Conservation (phyloP, 352 stramenopile species). For the Phytophthora melonis region DNA sequence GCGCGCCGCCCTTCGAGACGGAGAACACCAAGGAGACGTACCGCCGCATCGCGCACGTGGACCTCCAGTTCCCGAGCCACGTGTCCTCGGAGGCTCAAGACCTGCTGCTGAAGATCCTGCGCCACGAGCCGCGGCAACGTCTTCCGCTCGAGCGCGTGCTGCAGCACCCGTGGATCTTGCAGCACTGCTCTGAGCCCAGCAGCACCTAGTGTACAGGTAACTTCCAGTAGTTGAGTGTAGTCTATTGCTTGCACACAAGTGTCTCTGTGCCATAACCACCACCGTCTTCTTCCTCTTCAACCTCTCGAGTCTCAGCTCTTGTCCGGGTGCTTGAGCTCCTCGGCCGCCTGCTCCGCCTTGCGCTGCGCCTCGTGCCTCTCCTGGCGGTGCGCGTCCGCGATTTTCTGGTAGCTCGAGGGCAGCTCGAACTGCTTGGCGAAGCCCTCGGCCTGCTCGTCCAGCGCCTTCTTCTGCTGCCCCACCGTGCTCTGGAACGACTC, state of each 20-base stretch:
- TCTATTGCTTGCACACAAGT: slow-evolving; percentile 43
- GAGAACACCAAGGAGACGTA: slow-evolving; percentile 96
- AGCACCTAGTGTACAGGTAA: slow-evolving; percentile 39
- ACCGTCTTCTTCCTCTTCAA: background rate
- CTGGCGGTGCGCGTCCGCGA: slow-evolving; percentile 60
- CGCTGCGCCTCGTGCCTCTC: slow-evolving; percentile 29
- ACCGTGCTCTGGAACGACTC: slow-evolving; percentile 59
- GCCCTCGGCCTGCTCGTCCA: slow-evolving; percentile 70
- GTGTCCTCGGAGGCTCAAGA: slow-evolving; percentile 94
- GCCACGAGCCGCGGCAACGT: slow-evolving; percentile 95
- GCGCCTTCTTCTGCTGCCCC: slow-evolving; percentile 66
- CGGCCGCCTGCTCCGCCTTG: slow-evolving; percentile 14
- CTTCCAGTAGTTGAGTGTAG: slow-evolving; percentile 37
- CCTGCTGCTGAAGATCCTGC: slow-evolving; percentile 94
- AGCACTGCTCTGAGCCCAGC: slow-evolving; percentile 52
- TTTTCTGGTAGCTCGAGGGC: slow-evolving; percentile 71
- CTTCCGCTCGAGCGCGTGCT: slow-evolving; percentile 94
- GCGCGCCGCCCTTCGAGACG: slow-evolving; percentile 98
- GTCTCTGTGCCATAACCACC: slow-evolving; percentile 27
- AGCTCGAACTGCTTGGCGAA: slow-evolving; percentile 86
- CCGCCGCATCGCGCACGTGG: slow-evolving; percentile 95
- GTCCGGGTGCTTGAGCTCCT: slow-evolving; percentile 20
- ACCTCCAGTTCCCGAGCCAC: slow-evolving; percentile 95
- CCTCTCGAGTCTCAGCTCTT: slow-evolving; percentile 9
- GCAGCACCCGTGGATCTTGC: slow-evolving; percentile 96